These are phyloP conservation scores for Fraxinus velutina DNA, from an alignment of 305 asterid species.

Conservation along the genomic window DNA sequence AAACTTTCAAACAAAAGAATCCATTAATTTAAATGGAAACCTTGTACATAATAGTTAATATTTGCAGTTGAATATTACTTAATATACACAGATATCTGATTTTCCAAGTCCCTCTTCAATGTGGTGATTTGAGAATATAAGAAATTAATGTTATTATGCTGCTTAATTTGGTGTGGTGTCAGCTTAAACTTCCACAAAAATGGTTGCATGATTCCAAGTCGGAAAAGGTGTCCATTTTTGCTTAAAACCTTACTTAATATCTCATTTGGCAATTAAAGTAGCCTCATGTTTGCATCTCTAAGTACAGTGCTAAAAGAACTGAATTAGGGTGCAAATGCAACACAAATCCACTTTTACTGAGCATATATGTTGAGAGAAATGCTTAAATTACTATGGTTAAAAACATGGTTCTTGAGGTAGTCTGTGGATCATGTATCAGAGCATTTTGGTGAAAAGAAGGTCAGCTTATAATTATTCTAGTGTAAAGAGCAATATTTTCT, in stretches of 20 bases:
- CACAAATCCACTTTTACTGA: not conserved
- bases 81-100: not conserved
- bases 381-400: not conserved
- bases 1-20: constrained; percentile 3
- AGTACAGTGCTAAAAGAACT: not conserved
- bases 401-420: not conserved
- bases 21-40: not conserved
- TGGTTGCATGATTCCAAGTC: not conserved
- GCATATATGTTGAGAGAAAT: not conserved
- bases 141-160: not conserved
- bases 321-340: not conserved
- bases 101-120: not conserved
- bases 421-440: not conserved
- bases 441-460: not conserved
- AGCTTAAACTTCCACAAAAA: not conserved
- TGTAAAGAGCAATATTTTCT: not conserved
- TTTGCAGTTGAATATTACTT: not conserved
- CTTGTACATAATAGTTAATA: not conserved
- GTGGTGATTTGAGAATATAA: not conserved
- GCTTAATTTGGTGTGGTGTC: not conserved
- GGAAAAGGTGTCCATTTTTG: not conserved
- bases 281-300: not conserved
- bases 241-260: not conserved
- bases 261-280: not conserved
- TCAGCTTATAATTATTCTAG: not conserved